These are phyloP conservation scores for Cercospora zeae-maydis DNA, from an alignment of 2,329 filamentous ascomycete genomes.

Conservation along the genomic window DNA sequence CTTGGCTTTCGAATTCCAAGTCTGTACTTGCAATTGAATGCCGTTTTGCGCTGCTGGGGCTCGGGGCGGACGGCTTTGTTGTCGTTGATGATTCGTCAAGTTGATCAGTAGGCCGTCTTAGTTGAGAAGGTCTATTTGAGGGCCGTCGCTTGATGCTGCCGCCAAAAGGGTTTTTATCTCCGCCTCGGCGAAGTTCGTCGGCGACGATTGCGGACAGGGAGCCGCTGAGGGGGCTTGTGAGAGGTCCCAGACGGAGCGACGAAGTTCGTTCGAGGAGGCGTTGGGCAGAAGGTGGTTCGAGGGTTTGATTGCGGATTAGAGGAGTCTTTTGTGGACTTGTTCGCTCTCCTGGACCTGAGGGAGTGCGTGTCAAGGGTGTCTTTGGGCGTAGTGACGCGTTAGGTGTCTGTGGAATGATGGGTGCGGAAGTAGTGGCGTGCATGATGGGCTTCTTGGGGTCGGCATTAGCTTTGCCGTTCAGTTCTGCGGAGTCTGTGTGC, in stretches of 20 bases:
- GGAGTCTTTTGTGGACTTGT: slow-evolving; percentile 13
- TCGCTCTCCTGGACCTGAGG: slow-evolving; percentile 17
- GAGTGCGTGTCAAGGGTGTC: slow-evolving; percentile 28
- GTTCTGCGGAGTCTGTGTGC: slow-evolving; percentile 27
- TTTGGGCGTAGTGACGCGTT: slow-evolving; percentile 21
- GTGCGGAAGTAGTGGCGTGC: slow-evolving; percentile 39
- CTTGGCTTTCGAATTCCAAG: slow-evolving; percentile 26
- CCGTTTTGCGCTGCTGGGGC: slow-evolving; percentile 20
- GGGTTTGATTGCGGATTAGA: slow-evolving; percentile 12
- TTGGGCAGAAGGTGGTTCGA: slow-evolving; percentile 37
- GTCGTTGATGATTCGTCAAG: slow-evolving; percentile 5
- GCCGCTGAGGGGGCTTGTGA: slow-evolving; percentile 59
- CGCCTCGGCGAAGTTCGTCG: slow-evolving; percentile 59
- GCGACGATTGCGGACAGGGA: slow-evolving; percentile 62
- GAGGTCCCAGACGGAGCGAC: slow-evolving; percentile 54
- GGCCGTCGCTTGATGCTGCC: slow-evolving; percentile 16
- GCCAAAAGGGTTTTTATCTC: slow-evolving; percentile 33
- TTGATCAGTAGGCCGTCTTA: slow-evolving; percentile 11
- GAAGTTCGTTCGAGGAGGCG: slow-evolving; percentile 46
- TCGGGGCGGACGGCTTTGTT: slow-evolving; percentile 5
- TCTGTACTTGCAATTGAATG: slow-evolving; percentile 29
- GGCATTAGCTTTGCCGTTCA: slow-evolving; percentile 16
- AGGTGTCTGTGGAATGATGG: slow-evolving; percentile 29
- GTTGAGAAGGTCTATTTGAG: slow-evolving; percentile 9
- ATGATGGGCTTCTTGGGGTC: slow-evolving; percentile 29